Conservation (phyloP, 2,329 filamentous ascomycete species). For the Epichloe baconii region DNA sequence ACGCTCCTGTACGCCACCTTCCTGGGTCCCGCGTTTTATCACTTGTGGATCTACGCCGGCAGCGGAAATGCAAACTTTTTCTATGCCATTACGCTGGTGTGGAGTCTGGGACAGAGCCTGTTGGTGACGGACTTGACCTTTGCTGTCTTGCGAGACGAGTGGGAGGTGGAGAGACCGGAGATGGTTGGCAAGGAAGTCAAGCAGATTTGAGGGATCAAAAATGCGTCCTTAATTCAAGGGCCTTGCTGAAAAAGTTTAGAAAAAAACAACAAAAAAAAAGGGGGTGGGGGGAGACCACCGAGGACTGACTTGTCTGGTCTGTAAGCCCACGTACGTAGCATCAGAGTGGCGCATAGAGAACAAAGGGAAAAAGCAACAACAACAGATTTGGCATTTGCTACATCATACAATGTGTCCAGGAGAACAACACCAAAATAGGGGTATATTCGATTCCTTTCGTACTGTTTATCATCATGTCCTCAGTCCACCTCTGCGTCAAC, state of each 20-base stretch:
- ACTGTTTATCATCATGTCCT: neutral
- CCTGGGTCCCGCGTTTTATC: constrained; percentile 87
- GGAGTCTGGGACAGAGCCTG: constrained; percentile 81
- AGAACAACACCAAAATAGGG: neutral
- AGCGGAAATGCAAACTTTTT: constrained; percentile 99
- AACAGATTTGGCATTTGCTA: neutral
- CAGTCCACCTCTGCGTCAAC: constrained; percentile 24
- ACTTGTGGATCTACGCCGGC: constrained; percentile 96
- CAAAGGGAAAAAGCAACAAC: neutral
- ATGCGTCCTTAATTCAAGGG: neutral
- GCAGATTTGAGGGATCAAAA: constrained; percentile 52
- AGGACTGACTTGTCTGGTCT: neutral
- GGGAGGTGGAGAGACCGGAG: constrained; percentile 84
- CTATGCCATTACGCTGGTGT: constrained; percentile 97
- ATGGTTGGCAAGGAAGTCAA: constrained; percentile 78
- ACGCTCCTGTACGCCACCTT: constrained; percentile 79
- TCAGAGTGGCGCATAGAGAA: neutral
- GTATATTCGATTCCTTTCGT: constrained; percentile 4
- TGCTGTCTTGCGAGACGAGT: constrained; percentile 80
- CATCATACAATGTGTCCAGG: neutral
- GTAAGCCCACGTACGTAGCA: neutral
- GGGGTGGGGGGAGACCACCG: no score
- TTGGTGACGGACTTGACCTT: constrained; percentile 81
- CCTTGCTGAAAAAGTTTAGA: neutral
- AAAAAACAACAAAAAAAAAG: neutral